Percentiles rank a stretch among this genome's conserved stretches.
These are phyloP conservation scores for Galeopsis tetrahit DNA, from an alignment of 257 asterid genomes.

Conservation along the genomic window DNA sequence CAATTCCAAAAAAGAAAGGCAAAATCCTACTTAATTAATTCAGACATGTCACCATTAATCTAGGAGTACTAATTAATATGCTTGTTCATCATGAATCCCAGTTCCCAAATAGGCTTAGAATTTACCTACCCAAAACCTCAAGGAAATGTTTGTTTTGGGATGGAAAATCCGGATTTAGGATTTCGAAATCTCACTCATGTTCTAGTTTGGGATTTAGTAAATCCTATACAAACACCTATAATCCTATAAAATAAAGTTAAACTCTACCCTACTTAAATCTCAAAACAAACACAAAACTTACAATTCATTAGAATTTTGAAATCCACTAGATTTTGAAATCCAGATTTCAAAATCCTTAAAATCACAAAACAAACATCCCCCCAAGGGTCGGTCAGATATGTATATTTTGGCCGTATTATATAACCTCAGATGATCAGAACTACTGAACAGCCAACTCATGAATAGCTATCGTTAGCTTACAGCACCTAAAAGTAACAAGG, in stretches of 20 bases:
- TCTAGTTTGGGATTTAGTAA: too few species aligned
- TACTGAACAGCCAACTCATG: constrained; percentile 3
- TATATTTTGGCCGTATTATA: not conserved
- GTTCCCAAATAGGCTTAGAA: not conserved
- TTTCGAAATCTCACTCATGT: too few species aligned
- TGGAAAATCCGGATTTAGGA: too few species aligned
- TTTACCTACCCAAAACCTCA: not conserved
- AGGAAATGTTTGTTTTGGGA: too few species aligned
- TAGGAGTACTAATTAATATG: not conserved
- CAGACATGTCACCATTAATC: not conserved
- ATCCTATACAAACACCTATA: too few species aligned
- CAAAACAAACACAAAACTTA: too few species aligned
- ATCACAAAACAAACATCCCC: too few species aligned
- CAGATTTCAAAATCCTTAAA: too few species aligned
- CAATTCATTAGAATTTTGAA: too few species aligned
- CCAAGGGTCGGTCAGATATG: not conserved
- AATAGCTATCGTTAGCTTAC: not conserved
- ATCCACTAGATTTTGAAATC: too few species aligned
- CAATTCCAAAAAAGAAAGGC: not conserved
- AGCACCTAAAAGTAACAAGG: not conserved
- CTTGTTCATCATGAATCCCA: not conserved
- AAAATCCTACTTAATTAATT: not conserved
- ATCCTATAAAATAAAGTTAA: too few species aligned
- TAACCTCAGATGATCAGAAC: constrained; percentile 8
- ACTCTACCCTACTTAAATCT: too few species aligned